A percentile compares a stretch with the other conserved stretches of the same genome.
phyloP scores from a whole-genome alignment of 257 asterid genomes.

The Penstemon eatonii region DNA sequence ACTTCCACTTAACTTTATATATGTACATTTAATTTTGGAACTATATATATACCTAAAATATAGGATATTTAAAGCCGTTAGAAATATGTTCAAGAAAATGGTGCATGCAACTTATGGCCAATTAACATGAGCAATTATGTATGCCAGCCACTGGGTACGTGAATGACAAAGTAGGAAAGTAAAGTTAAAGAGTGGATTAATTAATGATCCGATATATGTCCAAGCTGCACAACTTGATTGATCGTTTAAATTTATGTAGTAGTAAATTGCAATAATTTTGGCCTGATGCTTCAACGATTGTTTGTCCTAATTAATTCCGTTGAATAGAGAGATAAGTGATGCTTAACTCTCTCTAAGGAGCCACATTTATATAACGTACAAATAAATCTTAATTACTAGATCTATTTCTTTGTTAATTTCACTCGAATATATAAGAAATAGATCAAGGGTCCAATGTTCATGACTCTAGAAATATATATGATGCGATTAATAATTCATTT shows the following conservation, averaged over 20 bases:
- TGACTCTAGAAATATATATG: too few species aligned
- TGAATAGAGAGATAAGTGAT: constrained; percentile 40
- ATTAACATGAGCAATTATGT: too few species aligned
- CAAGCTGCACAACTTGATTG: too few species aligned
- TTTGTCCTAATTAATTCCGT: constrained; percentile 38
- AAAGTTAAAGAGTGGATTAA: background rate
- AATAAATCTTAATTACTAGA: background rate
- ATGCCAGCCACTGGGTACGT: too few species aligned
- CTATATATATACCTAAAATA: background rate
- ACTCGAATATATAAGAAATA: too few species aligned
- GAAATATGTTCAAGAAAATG: background rate
- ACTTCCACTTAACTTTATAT: constrained; percentile 9
- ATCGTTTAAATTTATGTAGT: too few species aligned
- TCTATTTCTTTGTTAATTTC: too few species aligned
- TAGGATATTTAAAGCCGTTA: background rate
- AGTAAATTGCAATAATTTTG: constrained; percentile 12
- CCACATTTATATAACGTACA: constrained; percentile 10
- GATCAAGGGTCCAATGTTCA: too few species aligned
- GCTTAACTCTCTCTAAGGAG: constrained; percentile 29
- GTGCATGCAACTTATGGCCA: constrained; percentile 1
- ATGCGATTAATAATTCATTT: too few species aligned
- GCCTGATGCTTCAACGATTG: constrained; percentile 24
- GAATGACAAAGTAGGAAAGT: background rate
- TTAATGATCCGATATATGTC: too few species aligned
- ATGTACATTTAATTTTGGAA: background rate